These are phyloP conservation scores for Prunus mongolica DNA, from an alignment of 306 rosid species.

Conservation along the genomic window DNA sequence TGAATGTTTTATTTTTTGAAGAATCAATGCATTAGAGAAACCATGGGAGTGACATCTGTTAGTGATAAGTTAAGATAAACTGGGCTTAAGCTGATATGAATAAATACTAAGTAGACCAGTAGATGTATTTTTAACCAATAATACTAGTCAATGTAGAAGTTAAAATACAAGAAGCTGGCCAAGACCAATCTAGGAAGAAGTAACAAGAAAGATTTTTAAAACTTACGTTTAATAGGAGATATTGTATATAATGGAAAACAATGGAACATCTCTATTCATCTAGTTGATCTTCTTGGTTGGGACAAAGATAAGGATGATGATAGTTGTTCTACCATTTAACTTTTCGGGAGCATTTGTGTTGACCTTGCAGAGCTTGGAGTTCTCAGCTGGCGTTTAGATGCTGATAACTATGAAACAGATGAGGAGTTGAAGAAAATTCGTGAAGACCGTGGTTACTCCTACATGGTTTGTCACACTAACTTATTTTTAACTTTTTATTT, in stretches of 20 bases:
- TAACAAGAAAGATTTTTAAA: neutral
- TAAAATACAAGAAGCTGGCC: neutral
- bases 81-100: neutral
- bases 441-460: constrained; percentile 82
- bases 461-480: constrained; percentile 51
- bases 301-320: neutral
- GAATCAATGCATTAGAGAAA: neutral
- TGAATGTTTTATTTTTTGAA: neutral
- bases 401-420: constrained; percentile 79
- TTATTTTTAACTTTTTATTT: neutral
- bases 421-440: constrained; percentile 90
- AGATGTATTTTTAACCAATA: neutral
- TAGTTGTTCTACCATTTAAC: neutral
- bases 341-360: constrained; percentile 7
- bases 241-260: neutral
- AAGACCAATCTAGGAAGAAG: neutral
- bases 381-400: constrained; percentile 91
- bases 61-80: neutral
- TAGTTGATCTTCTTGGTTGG: neutral
- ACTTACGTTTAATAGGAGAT: neutral
- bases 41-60: neutral
- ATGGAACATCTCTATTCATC: neutral
- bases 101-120: neutral
- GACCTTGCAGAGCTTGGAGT: constrained; percentile 84
- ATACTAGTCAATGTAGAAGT: neutral